Evolutionary conservation across 129 eudicot species (phyloP).

Genomic region (Sambucus nigra): DNA sequence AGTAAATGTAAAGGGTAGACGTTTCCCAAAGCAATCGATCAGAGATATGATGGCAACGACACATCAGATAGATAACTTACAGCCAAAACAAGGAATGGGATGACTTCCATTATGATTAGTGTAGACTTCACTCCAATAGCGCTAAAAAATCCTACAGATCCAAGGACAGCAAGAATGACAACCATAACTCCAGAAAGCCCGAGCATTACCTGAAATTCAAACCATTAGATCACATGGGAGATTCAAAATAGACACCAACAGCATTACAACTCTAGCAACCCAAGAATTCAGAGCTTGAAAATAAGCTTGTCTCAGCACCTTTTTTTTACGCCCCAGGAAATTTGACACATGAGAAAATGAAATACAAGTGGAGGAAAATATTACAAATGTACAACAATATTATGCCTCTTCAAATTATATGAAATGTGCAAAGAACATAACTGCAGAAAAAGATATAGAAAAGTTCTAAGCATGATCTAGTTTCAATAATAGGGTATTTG

Average conservation of each 20-base stretch:
- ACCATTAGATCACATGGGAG: background rate
- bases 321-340: too few relatives aligned
- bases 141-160: conserved; percentile 69
- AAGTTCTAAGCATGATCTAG: too few relatives aligned
- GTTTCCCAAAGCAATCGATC: background rate
- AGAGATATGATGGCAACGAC: background rate
- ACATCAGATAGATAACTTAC: conserved; percentile 29
- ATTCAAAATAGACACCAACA: background rate
- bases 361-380: too few relatives aligned
- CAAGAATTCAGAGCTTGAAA: too few relatives aligned
- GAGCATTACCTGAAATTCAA: conserved; percentile 40
- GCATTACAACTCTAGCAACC: too few relatives aligned
- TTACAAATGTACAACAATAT: too few relatives aligned
- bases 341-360: too few relatives aligned
- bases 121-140: conserved; percentile 63
- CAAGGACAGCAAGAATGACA: conserved; percentile 65
- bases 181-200: conserved; percentile 63
- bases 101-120: conserved; percentile 71
- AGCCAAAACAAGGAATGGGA: conserved; percentile 68
- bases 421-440: too few relatives aligned
- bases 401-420: too few relatives aligned
- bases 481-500: too few relatives aligned
- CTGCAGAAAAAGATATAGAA: too few relatives aligned
- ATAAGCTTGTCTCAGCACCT: too few relatives aligned
- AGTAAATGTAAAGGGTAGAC: background rate